Conservation (phyloP, 768 basidiomycete genomes). For the Boletus tomentosulus region DNA sequence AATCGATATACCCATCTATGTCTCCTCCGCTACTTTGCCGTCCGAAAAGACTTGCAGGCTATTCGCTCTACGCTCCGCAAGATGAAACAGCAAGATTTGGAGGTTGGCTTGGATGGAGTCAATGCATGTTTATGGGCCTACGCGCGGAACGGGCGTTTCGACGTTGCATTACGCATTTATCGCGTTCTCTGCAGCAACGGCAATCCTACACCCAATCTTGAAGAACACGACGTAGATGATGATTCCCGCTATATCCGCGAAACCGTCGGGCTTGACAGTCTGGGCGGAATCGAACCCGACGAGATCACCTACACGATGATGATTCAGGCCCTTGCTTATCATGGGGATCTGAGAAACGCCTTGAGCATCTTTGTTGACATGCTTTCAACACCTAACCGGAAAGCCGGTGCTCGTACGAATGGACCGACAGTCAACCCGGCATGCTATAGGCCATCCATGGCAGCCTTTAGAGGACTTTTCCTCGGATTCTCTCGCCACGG, state of each 20-base stretch:
- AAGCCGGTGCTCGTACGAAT: conserved; percentile 30
- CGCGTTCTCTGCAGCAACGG: conserved; percentile 55
- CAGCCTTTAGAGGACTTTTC: conserved; percentile 69
- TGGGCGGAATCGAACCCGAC: conserved; percentile 48
- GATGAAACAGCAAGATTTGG: conserved; percentile 47
- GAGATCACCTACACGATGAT: conserved; percentile 62
- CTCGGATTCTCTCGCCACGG: conserved; percentile 70
- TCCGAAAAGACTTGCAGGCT: conserved; percentile 43
- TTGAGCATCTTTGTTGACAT: conserved; percentile 65
- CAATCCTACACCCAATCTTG: conserved; percentile 32
- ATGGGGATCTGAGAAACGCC: conserved; percentile 56
- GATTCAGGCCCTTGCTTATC: conserved; percentile 68
- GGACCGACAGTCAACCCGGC: conserved; percentile 27
- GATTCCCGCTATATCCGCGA: conserved; percentile 38
- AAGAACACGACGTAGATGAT: conserved; percentile 34
- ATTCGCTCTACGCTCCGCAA: conserved; percentile 52
- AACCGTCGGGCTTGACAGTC: conserved; percentile 43
- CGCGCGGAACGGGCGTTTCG: conserved; percentile 46
- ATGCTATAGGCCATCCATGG: conserved; percentile 41
- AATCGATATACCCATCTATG: conserved; percentile 61
- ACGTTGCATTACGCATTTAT: conserved; percentile 60
- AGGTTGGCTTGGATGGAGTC: conserved; percentile 59
- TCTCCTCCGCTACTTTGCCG: conserved; percentile 53
- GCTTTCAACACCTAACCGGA: conserved; percentile 44
- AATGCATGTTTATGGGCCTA: conserved; percentile 74